These are phyloP conservation scores for Sicyos edulis DNA, from an alignment of 306 rosid genomes.

Conservation along the genomic window DNA sequence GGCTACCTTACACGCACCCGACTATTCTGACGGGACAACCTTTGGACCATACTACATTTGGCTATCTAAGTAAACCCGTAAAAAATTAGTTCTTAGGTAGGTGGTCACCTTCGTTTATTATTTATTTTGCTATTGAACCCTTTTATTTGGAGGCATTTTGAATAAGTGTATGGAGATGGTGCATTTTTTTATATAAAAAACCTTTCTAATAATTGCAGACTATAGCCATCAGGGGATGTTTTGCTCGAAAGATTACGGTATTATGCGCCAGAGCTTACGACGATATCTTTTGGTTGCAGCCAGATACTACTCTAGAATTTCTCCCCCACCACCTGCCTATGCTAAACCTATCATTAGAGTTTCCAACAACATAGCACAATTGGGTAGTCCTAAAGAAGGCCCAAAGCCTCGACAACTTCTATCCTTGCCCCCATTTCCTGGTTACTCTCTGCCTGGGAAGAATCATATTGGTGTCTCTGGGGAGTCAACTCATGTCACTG, in stretches of 20 bases:
- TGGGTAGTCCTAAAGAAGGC: constrained; percentile 62
- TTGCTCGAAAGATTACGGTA: not conserved
- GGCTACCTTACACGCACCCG: no score
- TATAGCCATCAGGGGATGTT: not conserved
- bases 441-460: constrained; percentile 51
- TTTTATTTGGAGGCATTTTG: not conserved
- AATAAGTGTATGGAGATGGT: not conserved
- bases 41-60: no score
- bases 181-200: not conserved
- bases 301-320: constrained; percentile 44
- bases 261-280: not conserved
- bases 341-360: constrained; percentile 61
- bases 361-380: constrained; percentile 60
- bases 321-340: constrained; percentile 50
- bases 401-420: constrained; percentile 83
- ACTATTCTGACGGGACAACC: no score
- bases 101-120: no score
- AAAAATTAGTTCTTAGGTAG: no score
- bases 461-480: constrained; percentile 29
- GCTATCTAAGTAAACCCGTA: no score
- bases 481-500: constrained; percentile 42
- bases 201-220: not conserved
- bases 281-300: not conserved
- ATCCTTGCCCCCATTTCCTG: constrained; percentile 76
- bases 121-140: no score